A percentile compares a stretch with the other conserved stretches of the same genome.
phyloP scores from a whole-genome alignment of 2,329 filamentous ascomycete species.

The Acrodontium crateriforme region DNA sequence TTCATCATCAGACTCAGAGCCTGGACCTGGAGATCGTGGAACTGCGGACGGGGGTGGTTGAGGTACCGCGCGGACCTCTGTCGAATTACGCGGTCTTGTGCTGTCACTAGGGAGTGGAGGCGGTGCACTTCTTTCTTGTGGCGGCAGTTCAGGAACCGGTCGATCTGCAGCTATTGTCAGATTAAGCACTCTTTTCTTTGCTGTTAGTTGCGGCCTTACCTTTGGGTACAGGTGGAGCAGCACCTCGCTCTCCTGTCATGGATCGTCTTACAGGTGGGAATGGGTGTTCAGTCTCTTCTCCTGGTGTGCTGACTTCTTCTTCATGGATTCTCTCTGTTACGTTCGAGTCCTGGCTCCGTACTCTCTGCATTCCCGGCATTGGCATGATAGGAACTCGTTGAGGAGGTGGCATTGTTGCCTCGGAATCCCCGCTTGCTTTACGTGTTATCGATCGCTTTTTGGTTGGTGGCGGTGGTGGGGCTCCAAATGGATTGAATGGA shows the following conservation, averaged over 20 bases:
- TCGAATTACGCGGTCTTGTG: not conserved
- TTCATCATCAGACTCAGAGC: slow-evolving; percentile 83
- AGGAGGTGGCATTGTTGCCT: slow-evolving; percentile 9
- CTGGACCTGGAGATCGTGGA: slow-evolving; percentile 52
- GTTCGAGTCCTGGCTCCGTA: slow-evolving; percentile 36
- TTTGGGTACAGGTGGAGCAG: slow-evolving; percentile 33
- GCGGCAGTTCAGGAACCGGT: not conserved
- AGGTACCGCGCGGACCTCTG: slow-evolving; percentile 40
- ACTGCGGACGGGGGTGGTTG: slow-evolving; percentile 37
- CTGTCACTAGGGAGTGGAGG: slow-evolving; percentile 5
- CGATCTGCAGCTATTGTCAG: not conserved
- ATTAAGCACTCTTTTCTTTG: slow-evolving; percentile 2
- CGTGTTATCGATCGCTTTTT: slow-evolving; percentile 23
- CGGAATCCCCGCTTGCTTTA: slow-evolving; percentile 17
- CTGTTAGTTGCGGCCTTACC: slow-evolving; percentile 39
- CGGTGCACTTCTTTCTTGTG: slow-evolving; percentile 3
- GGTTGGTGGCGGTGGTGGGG: slow-evolving; percentile 24
- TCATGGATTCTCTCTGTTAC: slow-evolving; percentile 25
- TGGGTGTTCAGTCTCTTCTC: slow-evolving; percentile 38
- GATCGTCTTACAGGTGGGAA: slow-evolving; percentile 29
- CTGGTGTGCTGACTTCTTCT: slow-evolving; percentile 26
- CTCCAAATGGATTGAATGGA: slow-evolving; percentile 11
- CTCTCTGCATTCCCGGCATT: slow-evolving; percentile 46
- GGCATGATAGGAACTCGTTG: slow-evolving; percentile 42
- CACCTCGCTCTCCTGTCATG: slow-evolving; percentile 23